Evolutionary conservation across 108 stramenopile species (phyloP).

Genomic region (Epithemia pelagica): DNA sequence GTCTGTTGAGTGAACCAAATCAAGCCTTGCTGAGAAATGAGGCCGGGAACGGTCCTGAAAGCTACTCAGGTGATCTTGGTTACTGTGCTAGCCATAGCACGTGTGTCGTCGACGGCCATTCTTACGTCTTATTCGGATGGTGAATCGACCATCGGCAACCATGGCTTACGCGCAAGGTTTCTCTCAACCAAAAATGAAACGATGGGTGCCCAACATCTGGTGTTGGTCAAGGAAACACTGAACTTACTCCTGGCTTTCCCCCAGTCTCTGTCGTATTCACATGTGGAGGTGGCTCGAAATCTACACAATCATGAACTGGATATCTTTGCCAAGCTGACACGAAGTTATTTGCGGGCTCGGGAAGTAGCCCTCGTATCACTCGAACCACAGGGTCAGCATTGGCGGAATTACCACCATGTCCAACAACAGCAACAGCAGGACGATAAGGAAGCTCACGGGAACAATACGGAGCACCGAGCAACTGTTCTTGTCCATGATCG

Average conservation of each 20-base stretch:
- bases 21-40: no score
- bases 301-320: background rate
- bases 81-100: no score
- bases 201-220: no score
- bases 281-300: background rate
- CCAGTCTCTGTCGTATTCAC: background rate
- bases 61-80: no score
- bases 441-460: background rate
- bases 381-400: background rate
- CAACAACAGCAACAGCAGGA: background rate
- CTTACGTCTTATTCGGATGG: no score
- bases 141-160: no score
- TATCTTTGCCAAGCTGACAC: background rate
- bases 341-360: background rate
- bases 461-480: background rate
- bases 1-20: no score
- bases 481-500: background rate
- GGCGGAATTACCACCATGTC: background rate
- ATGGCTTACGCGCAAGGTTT: no score
- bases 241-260: background rate
- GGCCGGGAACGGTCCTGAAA: no score
- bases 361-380: background rate
- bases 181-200: no score
- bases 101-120: no score
- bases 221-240: background rate